phyloP scores from a whole-genome alignment of 1,284 basidiomycete genomes.

The Phlebopus sp. region DNA sequence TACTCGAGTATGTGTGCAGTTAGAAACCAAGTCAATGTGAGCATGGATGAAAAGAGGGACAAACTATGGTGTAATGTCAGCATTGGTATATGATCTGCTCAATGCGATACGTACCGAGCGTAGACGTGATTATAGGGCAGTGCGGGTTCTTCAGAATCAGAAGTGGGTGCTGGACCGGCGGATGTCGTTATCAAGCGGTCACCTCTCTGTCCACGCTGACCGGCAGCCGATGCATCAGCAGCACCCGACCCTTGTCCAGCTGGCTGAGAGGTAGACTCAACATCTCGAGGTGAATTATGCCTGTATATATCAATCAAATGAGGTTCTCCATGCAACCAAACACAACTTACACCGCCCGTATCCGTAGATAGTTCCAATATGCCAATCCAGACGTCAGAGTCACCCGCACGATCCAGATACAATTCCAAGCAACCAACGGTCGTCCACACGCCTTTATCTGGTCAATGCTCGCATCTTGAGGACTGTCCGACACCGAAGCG shows the following conservation, averaged over 20 bases:
- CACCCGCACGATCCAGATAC: constrained; percentile 63
- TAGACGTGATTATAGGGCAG: constrained; percentile 33
- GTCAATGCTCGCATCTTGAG: constrained; percentile 38
- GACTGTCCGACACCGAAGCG: constrained; percentile 50
- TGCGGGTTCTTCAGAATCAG: constrained; percentile 24
- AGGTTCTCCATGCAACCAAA: neutral
- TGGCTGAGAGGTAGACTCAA: constrained; percentile 23
- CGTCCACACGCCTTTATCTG: constrained; percentile 68
- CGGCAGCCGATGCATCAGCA: constrained; percentile 11
- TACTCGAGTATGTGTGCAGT: constrained; percentile 75
- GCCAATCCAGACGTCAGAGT: constrained; percentile 49
- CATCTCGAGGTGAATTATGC: constrained; percentile 25
- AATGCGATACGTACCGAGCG: constrained; percentile 37
- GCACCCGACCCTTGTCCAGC: constrained; percentile 14
- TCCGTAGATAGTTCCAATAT: constrained; percentile 59
- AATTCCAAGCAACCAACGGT: constrained; percentile 70
- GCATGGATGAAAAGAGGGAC: constrained; percentile 59
- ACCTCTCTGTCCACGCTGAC: constrained; percentile 24
- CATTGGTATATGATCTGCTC: neutral
- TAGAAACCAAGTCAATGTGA: constrained; percentile 76
- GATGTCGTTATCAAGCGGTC: constrained; percentile 17
- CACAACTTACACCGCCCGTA: constrained; percentile 41
- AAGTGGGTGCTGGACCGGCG: neutral
- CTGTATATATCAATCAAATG: constrained; percentile 20
- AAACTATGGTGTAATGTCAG: constrained; percentile 38